Percentiles rank a stretch among this genome's conserved stretches.
Conservation (phyloP, 306 rosid genomes). For the Corylus avellana region DNA sequence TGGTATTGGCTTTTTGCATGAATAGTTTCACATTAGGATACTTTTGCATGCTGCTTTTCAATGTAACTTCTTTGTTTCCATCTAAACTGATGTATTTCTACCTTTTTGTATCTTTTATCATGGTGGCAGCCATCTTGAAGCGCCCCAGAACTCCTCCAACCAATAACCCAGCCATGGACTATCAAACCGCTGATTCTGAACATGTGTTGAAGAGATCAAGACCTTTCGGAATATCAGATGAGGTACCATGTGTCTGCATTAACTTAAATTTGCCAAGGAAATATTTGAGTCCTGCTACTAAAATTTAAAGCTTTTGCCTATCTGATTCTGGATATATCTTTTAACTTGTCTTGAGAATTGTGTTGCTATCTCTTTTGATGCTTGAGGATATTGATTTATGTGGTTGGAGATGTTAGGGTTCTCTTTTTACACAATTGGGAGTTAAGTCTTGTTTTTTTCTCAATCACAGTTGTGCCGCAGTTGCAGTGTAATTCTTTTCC, state of each 20-base stretch:
- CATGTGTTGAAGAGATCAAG: conserved; percentile 90
- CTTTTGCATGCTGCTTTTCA: conserved; percentile 3
- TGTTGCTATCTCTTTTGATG: not conserved
- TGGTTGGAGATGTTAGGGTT: not conserved
- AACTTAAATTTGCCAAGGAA: conserved; percentile 23
- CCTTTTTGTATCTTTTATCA: conserved; percentile 27
- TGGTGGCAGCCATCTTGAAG: conserved; percentile 75
- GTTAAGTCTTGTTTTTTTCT: not conserved
- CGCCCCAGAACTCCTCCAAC: conserved; percentile 99
- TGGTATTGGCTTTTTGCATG: not conserved
- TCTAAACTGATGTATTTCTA: conserved; percentile 29
- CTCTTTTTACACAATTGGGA: not conserved
- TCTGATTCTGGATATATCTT: conserved; percentile 18
- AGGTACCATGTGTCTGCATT: conserved; percentile 48
- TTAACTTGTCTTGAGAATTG: not conserved
- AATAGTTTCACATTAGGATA: not conserved
- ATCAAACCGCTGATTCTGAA: conserved; percentile 98
- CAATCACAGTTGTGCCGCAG: not conserved
- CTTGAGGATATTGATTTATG: not conserved
- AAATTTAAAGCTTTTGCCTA: conserved; percentile 2
- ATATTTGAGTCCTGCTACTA: conserved; percentile 26
- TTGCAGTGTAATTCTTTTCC: not conserved
- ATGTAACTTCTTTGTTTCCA: not conserved
- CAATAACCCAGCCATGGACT: conserved; percentile 87
- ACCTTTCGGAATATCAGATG: conserved; percentile 88